A percentile compares a stretch with the other conserved stretches of the same genome.
phyloP scores from a whole-genome alignment of 441 rosid species.

The Erodium trifolium region DNA sequence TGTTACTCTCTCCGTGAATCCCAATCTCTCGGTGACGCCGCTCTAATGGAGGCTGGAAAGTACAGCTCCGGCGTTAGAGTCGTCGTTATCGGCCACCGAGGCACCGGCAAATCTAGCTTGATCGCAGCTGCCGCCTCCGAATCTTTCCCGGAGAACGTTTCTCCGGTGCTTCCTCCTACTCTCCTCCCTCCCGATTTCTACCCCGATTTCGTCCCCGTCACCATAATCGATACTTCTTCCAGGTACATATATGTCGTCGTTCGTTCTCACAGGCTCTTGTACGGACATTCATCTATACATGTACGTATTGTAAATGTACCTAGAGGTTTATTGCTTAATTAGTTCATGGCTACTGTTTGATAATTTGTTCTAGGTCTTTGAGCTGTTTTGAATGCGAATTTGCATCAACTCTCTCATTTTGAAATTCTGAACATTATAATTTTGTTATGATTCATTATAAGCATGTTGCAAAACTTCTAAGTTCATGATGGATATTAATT shows the following conservation, averaged over 20 bases:
- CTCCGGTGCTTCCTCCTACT: slow-evolving; percentile 48
- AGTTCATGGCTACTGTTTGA: background rate
- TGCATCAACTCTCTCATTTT: background rate
- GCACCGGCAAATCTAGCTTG: slow-evolving; percentile 65
- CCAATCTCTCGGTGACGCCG: background rate
- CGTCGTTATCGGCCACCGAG: slow-evolving; percentile 57
- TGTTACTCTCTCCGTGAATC: background rate
- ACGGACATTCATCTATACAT: background rate
- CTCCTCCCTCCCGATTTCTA: slow-evolving; percentile 53
- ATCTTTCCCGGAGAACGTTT: slow-evolving; percentile 46
- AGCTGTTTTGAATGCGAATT: background rate
- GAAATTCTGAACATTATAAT: background rate
- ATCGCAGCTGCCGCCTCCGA: slow-evolving; percentile 52
- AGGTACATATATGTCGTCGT: slow-evolving; percentile 25
- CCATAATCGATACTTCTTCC: slow-evolving; percentile 63
- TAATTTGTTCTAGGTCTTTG: background rate
- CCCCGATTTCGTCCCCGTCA: slow-evolving; percentile 58
- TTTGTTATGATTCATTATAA: background rate
- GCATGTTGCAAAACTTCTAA: background rate
- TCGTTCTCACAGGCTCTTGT: background rate
- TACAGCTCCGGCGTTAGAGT: slow-evolving; percentile 42
- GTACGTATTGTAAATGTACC: background rate
- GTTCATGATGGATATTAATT: background rate
- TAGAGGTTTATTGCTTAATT: background rate
- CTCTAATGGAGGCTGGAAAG: slow-evolving; percentile 23